Conservation (phyloP, 352 stramenopile genomes). For the Pythium chondricola region DNA sequence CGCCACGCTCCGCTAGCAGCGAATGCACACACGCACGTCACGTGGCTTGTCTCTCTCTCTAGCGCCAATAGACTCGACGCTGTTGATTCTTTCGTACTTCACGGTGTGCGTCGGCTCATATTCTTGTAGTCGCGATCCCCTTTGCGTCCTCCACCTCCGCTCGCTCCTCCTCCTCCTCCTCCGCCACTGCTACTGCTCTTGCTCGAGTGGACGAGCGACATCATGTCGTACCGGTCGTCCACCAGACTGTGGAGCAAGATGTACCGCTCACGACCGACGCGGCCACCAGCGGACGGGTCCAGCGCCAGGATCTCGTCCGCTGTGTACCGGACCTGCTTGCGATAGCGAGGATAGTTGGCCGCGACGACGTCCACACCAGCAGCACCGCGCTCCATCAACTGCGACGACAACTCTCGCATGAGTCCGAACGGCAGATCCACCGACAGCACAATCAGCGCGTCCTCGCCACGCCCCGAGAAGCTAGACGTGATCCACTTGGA, state of each 20-base stretch:
- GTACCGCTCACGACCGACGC: slow-evolving; percentile 59
- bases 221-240: slow-evolving; percentile 84
- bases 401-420: slow-evolving; percentile 74
- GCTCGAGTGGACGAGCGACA: slow-evolving; percentile 57
- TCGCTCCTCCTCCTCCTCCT: background rate
- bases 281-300: slow-evolving; percentile 33
- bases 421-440: slow-evolving; percentile 76
- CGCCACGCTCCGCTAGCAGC: no score
- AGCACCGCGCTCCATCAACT: slow-evolving; percentile 66
- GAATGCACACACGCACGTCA: no score
- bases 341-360: slow-evolving; percentile 58
- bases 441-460: slow-evolving; percentile 80
- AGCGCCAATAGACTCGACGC: background rate
- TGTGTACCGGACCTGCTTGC: slow-evolving; percentile 77
- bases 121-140: slow-evolving; percentile 17
- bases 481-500: slow-evolving; percentile 84
- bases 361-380: slow-evolving; percentile 51
- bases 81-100: no score
- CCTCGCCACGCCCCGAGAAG: slow-evolving; percentile 62
- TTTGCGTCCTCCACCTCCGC: no score
- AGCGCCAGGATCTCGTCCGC: slow-evolving; percentile 68
- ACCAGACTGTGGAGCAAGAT: slow-evolving; percentile 76
- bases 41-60: background rate
- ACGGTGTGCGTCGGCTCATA: slow-evolving; percentile 3
- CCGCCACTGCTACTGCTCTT: slow-evolving; percentile 14